Conservation (phyloP, 768 basidiomycete genomes). For the Kwoniella europaea region DNA sequence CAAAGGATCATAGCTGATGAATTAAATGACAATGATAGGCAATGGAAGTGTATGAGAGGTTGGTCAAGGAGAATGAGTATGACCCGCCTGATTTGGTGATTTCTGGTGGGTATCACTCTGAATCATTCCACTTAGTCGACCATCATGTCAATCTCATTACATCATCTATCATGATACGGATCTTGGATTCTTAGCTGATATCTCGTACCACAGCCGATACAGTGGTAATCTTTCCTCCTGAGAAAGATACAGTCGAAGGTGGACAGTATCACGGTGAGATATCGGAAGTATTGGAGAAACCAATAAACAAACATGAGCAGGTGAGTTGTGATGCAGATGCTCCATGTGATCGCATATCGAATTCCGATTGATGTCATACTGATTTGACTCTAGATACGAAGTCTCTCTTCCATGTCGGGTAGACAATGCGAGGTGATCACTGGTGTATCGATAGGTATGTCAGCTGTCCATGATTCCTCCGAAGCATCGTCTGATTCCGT, state of each 20-base stretch:
- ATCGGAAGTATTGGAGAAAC: conserved; percentile 90
- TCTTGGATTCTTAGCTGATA: conserved; percentile 5
- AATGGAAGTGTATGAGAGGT: conserved; percentile 81
- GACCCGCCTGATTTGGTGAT: conserved; percentile 81
- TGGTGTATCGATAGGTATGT: conserved; percentile 76
- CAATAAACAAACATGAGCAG: conserved; percentile 70
- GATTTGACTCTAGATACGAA: conserved; percentile 67
- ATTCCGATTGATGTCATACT: background rate
- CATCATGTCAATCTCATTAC: no score
- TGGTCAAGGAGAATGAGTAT: conserved; percentile 66
- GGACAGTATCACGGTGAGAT: conserved; percentile 47
- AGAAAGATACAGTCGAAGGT: conserved; percentile 50
- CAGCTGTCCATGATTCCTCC: background rate
- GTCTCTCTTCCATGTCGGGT: conserved; percentile 86
- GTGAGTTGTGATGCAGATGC: conserved; percentile 23
- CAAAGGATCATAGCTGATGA: background rate
- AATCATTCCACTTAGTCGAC: no score
- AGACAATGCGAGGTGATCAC: conserved; percentile 89
- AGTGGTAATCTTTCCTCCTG: conserved; percentile 76
- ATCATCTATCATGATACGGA: background rate
- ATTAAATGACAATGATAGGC: conserved; percentile 60
- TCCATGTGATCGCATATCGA: no score
- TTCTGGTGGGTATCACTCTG: conserved; percentile 62
- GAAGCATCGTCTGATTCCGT: background rate
- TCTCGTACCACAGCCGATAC: conserved; percentile 77